Conservation (phyloP, 495 filamentous ascomycete species). For the Aspergillus hancockii region DNA sequence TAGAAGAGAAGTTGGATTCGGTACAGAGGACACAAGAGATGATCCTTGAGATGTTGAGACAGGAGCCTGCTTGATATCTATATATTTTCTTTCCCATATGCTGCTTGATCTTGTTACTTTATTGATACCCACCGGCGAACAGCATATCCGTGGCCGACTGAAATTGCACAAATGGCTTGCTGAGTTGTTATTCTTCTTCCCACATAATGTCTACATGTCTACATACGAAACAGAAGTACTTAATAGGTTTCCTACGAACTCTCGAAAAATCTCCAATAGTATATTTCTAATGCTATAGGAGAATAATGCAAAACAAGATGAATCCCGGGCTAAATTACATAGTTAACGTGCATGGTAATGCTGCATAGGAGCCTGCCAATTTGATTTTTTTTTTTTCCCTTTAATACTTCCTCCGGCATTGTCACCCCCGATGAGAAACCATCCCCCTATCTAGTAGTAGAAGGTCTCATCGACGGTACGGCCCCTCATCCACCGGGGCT, state of each 20-base stretch:
- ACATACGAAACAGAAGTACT: not conserved
- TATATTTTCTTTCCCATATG: not conserved
- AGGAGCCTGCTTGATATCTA: constrained; percentile 34
- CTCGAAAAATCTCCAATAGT: constrained; percentile 21
- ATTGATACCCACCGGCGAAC: constrained; percentile 4
- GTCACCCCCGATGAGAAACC: constrained; percentile 7
- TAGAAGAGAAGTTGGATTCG: constrained; percentile 42
- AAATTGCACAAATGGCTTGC: not conserved
- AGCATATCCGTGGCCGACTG: not conserved
- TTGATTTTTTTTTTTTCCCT: constrained; percentile 11
- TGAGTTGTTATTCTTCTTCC: not conserved
- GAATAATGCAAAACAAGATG: constrained; percentile 24
- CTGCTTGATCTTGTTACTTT: not conserved
- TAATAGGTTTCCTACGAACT: not conserved
- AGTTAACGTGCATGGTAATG: constrained; percentile 25
- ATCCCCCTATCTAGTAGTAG: constrained; percentile 67
- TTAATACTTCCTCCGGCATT: not conserved
- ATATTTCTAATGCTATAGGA: constrained; percentile 19
- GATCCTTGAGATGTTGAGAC: constrained; percentile 49
- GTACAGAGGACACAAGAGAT: constrained; percentile 47
- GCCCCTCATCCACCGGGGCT: constrained; percentile 89
- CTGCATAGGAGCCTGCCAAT: constrained; percentile 20
- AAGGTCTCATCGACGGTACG: constrained; percentile 90
- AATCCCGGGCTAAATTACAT: constrained; percentile 36
- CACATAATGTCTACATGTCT: not conserved